Conservation (phyloP, 805 yeast species). For the Wickerhamiella bombiphila region DNA sequence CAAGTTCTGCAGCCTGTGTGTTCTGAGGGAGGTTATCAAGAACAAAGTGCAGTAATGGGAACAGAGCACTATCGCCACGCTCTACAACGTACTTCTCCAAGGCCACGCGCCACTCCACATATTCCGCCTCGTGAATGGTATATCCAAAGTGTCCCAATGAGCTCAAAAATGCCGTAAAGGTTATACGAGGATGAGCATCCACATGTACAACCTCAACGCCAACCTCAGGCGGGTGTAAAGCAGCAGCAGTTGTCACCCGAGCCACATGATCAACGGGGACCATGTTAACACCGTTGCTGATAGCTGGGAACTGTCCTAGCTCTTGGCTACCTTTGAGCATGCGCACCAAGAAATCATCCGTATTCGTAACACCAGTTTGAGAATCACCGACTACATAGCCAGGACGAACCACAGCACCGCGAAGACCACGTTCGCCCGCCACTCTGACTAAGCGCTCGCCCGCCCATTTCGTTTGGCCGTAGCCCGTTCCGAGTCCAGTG, state of each 20-base stretch:
- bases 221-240: conserved; percentile 56
- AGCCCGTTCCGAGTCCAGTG: conserved; percentile 74
- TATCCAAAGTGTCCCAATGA: conserved; percentile 61
- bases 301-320: conserved; percentile 72
- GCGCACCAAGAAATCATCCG: conserved; percentile 90
- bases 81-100: conserved; percentile 68
- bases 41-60: conserved; percentile 87
- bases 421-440: conserved; percentile 78
- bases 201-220: conserved; percentile 73
- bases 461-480: conserved; percentile 97
- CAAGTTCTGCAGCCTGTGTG: conserved; percentile 91
- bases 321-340: conserved; percentile 91
- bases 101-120: conserved; percentile 62
- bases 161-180: conserved; percentile 60
- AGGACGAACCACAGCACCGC: conserved; percentile 85
- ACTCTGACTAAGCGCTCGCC: conserved; percentile 78
- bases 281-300: conserved; percentile 79
- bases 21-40: conserved; percentile 80
- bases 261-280: conserved; percentile 99
- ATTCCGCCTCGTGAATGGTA: conserved; percentile 43
- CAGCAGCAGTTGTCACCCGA: conserved; percentile 67
- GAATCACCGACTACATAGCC: conserved; percentile 91
- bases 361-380: conserved; percentile 73
- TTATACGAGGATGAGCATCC: conserved; percentile 91
- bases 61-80: conserved; percentile 70